A percentile compares a stretch with the other conserved stretches of the same genome.
These are phyloP conservation scores for Rhypophila decipiens DNA, from an alignment of 495 filamentous ascomycete species.

Conservation along the genomic window DNA sequence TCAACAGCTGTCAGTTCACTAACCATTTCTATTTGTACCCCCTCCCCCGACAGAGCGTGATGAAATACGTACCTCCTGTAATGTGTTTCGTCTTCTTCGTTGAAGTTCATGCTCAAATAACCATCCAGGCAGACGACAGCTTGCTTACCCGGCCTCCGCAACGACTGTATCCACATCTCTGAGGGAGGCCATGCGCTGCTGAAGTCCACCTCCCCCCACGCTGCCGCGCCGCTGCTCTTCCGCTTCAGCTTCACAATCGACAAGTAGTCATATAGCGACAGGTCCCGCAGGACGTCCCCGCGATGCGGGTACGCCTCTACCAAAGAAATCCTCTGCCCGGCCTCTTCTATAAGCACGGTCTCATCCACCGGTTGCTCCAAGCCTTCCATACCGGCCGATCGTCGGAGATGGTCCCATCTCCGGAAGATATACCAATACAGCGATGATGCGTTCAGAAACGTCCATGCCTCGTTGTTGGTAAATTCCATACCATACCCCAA, in stretches of 20 bases:
- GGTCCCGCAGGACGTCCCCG: background rate
- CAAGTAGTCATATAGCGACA: background rate
- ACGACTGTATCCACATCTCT: background rate
- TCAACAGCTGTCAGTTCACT: background rate
- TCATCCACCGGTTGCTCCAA: background rate
- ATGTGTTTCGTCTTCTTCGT: background rate
- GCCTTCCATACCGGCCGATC: background rate
- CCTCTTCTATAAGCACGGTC: background rate
- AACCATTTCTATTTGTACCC: background rate
- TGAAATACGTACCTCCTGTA: background rate
- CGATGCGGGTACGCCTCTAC: background rate
- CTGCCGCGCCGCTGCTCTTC: too few relatives aligned
- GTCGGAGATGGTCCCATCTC: background rate
- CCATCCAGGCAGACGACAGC: background rate
- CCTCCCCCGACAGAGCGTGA: background rate
- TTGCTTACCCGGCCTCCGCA: background rate
- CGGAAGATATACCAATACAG: background rate
- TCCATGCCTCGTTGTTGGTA: background rate
- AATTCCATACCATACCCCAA: background rate
- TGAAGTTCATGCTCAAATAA: background rate
- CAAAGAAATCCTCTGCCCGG: background rate
- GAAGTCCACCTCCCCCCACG: too few relatives aligned
- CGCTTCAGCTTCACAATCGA: background rate
- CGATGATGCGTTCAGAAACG: background rate
- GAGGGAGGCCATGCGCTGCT: background rate